Conservation (phyloP, 2,329 filamentous ascomycete genomes). For the Raffaelea ambrosiae region DNA sequence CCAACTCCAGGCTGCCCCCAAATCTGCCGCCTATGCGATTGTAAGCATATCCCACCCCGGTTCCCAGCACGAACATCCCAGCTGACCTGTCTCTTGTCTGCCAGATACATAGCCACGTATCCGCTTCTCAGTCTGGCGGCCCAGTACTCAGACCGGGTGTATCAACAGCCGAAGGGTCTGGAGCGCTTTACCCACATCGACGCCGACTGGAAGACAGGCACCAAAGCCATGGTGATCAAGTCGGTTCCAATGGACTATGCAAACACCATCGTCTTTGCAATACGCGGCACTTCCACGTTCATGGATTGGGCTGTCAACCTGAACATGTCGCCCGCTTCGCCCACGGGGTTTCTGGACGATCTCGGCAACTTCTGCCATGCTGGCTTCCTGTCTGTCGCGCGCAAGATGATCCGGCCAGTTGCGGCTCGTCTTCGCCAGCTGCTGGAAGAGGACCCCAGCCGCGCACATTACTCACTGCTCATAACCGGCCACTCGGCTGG, state of each 20-base stretch:
- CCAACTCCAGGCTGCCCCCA: constrained; percentile 65
- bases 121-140: constrained; percentile 72
- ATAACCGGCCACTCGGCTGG: constrained; percentile 84
- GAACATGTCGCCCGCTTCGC: constrained; percentile 56
- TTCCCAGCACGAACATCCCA: constrained; percentile 3
- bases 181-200: constrained; percentile 63
- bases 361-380: constrained; percentile 68
- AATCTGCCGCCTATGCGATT: constrained; percentile 60
- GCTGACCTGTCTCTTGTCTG: neutral
- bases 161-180: constrained; percentile 52
- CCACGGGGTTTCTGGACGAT: constrained; percentile 68
- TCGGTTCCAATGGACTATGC: constrained; percentile 69
- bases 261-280: constrained; percentile 74
- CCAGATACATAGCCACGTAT: constrained; percentile 64
- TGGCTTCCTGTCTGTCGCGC: constrained; percentile 69
- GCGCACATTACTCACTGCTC: constrained; percentile 60
- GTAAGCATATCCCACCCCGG: constrained; percentile 29
- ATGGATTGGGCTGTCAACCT: constrained; percentile 85
- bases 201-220: constrained; percentile 63
- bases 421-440: constrained; percentile 61
- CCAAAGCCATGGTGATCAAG: constrained; percentile 80
- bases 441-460: constrained; percentile 61
- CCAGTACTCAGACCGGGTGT: constrained; percentile 67
- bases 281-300: constrained; percentile 71
- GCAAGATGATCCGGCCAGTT: constrained; percentile 66